Evolutionary conservation across 371 early-diverging fungal species (phyloP).

Genomic region (Syncephalastrum racemosum): DNA sequence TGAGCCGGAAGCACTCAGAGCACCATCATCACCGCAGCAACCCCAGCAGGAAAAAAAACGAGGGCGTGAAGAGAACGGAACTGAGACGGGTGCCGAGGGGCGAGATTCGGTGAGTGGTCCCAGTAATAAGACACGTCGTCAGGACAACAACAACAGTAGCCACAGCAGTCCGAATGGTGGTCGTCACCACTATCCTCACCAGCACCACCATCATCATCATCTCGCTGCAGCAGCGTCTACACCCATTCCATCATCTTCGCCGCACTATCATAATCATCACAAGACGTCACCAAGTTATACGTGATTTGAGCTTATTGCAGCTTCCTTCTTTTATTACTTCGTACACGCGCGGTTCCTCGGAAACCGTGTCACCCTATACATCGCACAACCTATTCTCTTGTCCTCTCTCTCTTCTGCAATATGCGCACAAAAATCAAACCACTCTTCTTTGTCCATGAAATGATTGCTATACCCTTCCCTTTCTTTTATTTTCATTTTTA

Average conservation of each 20-base stretch:
- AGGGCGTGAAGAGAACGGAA: no score
- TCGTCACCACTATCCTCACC: neutral
- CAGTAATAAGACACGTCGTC: slow-evolving; percentile 16
- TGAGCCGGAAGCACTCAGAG: slow-evolving; percentile 9
- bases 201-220: neutral
- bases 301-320: slow-evolving; percentile 1
- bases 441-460: no score
- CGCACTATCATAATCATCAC: slow-evolving; percentile 2
- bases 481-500: no score
- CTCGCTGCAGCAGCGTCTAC: no score
- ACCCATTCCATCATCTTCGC: neutral
- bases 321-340: neutral
- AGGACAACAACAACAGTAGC: slow-evolving; percentile 6
- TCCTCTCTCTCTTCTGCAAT: no score
- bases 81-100: no score
- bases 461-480: no score
- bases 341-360: slow-evolving; percentile 1
- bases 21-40: neutral
- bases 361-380: neutral
- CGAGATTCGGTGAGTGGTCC: no score
- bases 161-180: neutral
- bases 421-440: no score
- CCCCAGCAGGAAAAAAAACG: no score
- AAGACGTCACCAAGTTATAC: slow-evolving; percentile 7
- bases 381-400: neutral